Evolutionary conservation across 2,329 filamentous ascomycete genomes (phyloP).

Genomic region (Leptographium wingfieldii): DNA sequence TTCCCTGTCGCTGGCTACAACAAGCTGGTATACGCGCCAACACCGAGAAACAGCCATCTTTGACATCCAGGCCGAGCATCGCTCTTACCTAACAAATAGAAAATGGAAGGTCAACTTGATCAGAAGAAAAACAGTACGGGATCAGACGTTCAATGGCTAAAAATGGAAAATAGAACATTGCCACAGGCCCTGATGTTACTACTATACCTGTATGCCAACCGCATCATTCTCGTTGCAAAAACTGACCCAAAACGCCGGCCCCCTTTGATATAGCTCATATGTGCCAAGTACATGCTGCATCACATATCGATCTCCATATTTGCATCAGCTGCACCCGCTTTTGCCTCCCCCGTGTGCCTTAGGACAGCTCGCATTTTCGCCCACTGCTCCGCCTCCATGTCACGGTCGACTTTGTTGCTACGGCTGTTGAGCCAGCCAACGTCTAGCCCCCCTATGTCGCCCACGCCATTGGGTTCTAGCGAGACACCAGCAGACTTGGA

Average conservation of each 20-base stretch:
- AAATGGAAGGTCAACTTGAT: background rate
- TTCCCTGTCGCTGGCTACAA: background rate
- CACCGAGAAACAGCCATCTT: background rate
- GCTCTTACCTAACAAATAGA: background rate
- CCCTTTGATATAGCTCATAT: background rate
- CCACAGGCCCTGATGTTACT: background rate
- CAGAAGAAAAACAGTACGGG: background rate
- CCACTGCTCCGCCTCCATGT: slow-evolving; percentile 77
- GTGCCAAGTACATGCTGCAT: background rate
- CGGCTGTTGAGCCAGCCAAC: slow-evolving; percentile 84
- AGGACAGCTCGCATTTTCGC: slow-evolving; percentile 44
- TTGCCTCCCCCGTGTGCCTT: slow-evolving; percentile 21
- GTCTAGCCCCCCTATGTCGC: slow-evolving; percentile 52
- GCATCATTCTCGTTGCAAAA: background rate
- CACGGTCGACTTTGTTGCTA: slow-evolving; percentile 66
- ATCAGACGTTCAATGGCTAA: background rate
- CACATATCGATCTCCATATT: slow-evolving; percentile 2
- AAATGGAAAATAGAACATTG: background rate
- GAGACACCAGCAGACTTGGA: slow-evolving; percentile 17
- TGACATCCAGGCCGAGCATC: background rate
- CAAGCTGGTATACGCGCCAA: background rate
- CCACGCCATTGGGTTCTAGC: slow-evolving; percentile 41
- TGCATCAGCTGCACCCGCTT: background rate
- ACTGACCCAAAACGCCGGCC: background rate
- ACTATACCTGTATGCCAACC: background rate